Base-by-base conservation (phyloP, 2,329 filamentous ascomycete genomes). In the Phaeoacremonium minimum region DNA sequence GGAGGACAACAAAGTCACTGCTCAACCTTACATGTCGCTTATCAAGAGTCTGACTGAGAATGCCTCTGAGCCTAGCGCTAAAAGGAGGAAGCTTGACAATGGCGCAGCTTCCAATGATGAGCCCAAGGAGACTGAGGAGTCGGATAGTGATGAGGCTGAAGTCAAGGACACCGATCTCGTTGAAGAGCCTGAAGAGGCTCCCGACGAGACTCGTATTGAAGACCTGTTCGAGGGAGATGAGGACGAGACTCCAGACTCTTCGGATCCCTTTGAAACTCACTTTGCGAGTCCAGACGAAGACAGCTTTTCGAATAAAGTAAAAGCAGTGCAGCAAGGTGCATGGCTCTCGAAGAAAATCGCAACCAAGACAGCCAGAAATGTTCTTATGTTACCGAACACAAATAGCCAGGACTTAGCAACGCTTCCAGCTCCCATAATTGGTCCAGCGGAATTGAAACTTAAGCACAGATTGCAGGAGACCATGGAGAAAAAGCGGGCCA, bases 261-360 rank as follows among this genome's bases (percentile, higher is more conserved):
- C 58, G 6, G 86, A 95, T 56, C 84, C 87, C 0, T 96, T 94
- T 52, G 85, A 93, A 45, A 63, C 68, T 7, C 91, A 96, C 60
- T 95, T 94, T 55, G 77, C 79, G 20, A 71, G 71, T 29, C 78
- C 81, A 0, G 75, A 90, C 31, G 76, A 85, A 33, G 68, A 72
- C 6, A 60, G 73, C 29, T 62, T 88, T 7, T 63, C 71, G 2
- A 62, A 64, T 46, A 75, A 65, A n/a, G 51, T 83, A 7, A 63
- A 67, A 36, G 66, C 68, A 1, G 59, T 75, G 17, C 61, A 75
- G 41, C 60, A 65, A 6, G 65, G 66, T 12, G 58, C 71, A 16
- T 83, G 77, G 71, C 50, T 62, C 4, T 68, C 64, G 5, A 67
- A 67, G 33, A 72, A 76, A 43, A 51, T 58, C 2, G 52, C 66